Evolutionary conservation across 2,329 filamentous ascomycete species (phyloP).

Genomic region (Diaporthe sp.): DNA sequence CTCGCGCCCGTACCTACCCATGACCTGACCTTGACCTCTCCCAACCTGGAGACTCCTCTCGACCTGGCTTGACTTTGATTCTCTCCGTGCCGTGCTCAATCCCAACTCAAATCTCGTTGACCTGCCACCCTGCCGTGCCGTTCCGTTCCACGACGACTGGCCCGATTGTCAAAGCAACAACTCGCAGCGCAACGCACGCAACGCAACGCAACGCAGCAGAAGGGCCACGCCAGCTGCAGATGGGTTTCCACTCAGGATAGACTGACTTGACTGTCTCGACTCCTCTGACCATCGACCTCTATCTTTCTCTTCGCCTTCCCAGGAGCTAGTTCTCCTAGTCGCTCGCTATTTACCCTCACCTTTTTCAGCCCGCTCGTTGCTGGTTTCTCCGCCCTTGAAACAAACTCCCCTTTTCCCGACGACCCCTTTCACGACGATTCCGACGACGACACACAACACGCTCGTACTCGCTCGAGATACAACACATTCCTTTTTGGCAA

Average conservation of each 20-base stretch:
- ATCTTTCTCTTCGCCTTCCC: background rate
- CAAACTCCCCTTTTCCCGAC: constrained; percentile 18
- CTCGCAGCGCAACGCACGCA: background rate
- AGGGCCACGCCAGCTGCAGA: constrained; percentile 14
- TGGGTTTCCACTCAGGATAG: constrained; percentile 30
- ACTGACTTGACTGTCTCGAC: constrained; percentile 27
- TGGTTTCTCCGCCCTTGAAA: constrained; percentile 32
- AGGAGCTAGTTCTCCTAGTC: constrained; percentile 39
- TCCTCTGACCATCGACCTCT: constrained; percentile 11
- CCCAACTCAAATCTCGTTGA: constrained; percentile 18
- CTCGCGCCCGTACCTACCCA: constrained; percentile 30
- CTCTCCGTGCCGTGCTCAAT: constrained; percentile 7
- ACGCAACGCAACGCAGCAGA: constrained; percentile 17
- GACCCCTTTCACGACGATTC: constrained; percentile 32
- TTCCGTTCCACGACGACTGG: constrained; percentile 6
- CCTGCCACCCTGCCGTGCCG: constrained; percentile 23
- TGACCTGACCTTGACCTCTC: constrained; percentile 23
- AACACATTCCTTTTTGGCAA: background rate
- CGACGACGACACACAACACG: background rate
- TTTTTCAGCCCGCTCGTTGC: constrained; percentile 18
- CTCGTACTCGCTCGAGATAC: constrained; percentile 15
- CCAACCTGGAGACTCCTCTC: constrained; percentile 21
- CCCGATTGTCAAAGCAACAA: constrained; percentile 18
- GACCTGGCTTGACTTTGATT: background rate
- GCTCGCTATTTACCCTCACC: constrained; percentile 34